A percentile compares a stretch with the other conserved stretches of the same genome.
Conservation (phyloP, 2,329 filamentous ascomycete genomes). For the Diaporthe ilicicola region DNA sequence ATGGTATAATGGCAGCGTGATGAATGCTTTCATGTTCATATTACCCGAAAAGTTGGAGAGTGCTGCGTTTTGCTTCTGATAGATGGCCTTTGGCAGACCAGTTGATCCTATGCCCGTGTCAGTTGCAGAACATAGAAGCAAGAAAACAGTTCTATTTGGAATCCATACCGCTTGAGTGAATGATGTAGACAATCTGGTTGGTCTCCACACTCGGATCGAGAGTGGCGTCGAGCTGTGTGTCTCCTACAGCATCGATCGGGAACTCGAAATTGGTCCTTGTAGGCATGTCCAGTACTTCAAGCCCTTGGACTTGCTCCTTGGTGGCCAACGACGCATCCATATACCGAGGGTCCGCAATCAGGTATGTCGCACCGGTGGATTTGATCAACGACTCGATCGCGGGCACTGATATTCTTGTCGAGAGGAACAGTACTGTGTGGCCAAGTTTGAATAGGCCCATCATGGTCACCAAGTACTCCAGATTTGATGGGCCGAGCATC, state of each 20-base stretch:
- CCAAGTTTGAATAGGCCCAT: slow-evolving; percentile 64
- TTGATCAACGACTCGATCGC: slow-evolving; percentile 43
- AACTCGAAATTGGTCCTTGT: slow-evolving; percentile 41
- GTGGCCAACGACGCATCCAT: slow-evolving; percentile 36
- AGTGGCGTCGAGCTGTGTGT: slow-evolving; percentile 40
- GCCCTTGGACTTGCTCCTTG: slow-evolving; percentile 30
- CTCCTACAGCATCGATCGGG: slow-evolving; percentile 41
- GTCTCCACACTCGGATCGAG: slow-evolving; percentile 44
- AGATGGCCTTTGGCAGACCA: slow-evolving; percentile 70
- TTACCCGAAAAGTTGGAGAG: slow-evolving; percentile 55
- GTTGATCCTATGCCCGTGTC: slow-evolving; percentile 59
- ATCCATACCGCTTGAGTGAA: slow-evolving; percentile 46
- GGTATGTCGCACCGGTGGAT: slow-evolving; percentile 38
- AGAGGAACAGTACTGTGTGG: slow-evolving; percentile 52
- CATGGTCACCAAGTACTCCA: slow-evolving; percentile 63
- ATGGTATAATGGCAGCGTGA: slow-evolving; percentile 67
- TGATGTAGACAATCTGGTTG: slow-evolving; percentile 40
- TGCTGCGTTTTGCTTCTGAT: slow-evolving; percentile 60
- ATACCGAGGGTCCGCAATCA: slow-evolving; percentile 40
- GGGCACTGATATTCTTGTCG: slow-evolving; percentile 44
- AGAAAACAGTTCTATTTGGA: no score
- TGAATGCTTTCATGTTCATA: slow-evolving; percentile 55
- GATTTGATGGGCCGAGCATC: slow-evolving; percentile 60
- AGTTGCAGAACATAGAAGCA: slow-evolving; percentile 32
- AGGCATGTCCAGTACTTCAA: slow-evolving; percentile 41